Base-by-base conservation (phyloP, 768 basidiomycete genomes). In the Coprinellus micaceus region DNA sequence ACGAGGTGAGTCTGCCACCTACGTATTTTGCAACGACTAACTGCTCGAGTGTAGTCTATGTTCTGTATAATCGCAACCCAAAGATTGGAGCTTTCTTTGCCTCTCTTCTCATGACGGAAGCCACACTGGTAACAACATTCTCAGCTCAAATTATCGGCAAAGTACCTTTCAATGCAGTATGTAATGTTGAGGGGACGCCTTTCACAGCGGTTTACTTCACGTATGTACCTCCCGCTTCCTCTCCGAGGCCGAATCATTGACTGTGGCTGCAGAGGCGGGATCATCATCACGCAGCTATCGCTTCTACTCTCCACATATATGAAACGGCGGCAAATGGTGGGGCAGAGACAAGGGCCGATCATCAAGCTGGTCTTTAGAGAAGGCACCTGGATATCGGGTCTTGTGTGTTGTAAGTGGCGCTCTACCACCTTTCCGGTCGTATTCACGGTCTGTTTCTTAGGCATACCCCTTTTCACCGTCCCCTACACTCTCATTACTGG, bases 91-190 rank as follows among this genome's bases (percentile, higher is more conserved):
- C 56, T 1, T 57, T 57, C 25, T 52, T 57, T 26, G 22, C 56
- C 15, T 44, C 56, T 4, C 41, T 57, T 28, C n/a, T 57, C 33
- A 15, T 57, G 17, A 52, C 50, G 2, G 56, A 57, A 28, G 56
- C 50, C 7, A 57, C 51, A 12, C 56, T 57, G 29, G 56, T 57
- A 21, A 57, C 56, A 26, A 52, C 56, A 5, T 57, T 40, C 43
- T 45, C 56, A 7, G 51, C 56, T 9, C 51, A 29, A 37, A 46
- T 29, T 9, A 24, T 57, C 17, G 44, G 37, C 6, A 52, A 13
- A 12, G 43, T 57, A 2, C 50, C 50, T n/a, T 57, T 57, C 24
- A 57, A 21, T 17, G 41, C 56, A 13, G 36, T 37, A 3, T 57
- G 56, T 22, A 28, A 57, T n/a, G 56, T 52, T 24, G 51, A 30